Evolutionary conservation across 192 early-diverging fungal genomes (phyloP), one percentile per base, ranked within the genome.

Genomic region (Umbelopsis vinacea): DNA sequence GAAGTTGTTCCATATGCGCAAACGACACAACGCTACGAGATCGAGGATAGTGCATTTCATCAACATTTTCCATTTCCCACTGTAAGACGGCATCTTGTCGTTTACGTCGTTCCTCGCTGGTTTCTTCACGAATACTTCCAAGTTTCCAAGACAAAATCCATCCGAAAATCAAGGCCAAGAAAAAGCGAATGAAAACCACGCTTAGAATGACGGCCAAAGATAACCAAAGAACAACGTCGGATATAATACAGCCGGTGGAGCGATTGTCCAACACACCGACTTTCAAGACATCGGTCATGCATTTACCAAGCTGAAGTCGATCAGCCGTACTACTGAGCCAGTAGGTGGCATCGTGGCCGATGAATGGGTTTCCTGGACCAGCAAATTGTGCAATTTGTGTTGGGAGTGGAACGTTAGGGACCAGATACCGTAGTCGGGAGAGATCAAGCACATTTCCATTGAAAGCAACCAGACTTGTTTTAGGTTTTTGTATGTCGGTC

Each of bases 81-180:
- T 74, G 57, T 2, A 74, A 73, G 15, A 85, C 74, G 7, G 74
- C 69, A 52, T 87, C 84, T 52, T 77, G 78, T 17, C 84, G 72
- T 29, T 66, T 67, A 19, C 79, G 53, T 67, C 82, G 80, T 46
- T 85, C 83, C 37, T 82, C 83, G 33, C 83, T 83, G 40, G 90
- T 85, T 70, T 89, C 85, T 70, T 87, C 80, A 43, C 86, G 86
- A 50, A 95, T 87, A 63, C 89, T 89, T 12, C 95, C 95, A 37
- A 97, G 81, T 24, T 89, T 83, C 81, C 89, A 86, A 8, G 89
- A 89, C 55, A 94, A 79, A 63, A 93, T 87, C 94, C 94, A 96
- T 37, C 88, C 87, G 84, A 94, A 96, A 46, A 89, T 81, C 33
- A 95, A 68, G 0, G 95, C 93, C 79, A 94, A 72, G 66, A 88